A percentile compares a stretch with the other conserved stretches of the same genome.
phyloP scores from a whole-genome alignment of 805 yeast species.

The Cyberlindnera veronae region DNA sequence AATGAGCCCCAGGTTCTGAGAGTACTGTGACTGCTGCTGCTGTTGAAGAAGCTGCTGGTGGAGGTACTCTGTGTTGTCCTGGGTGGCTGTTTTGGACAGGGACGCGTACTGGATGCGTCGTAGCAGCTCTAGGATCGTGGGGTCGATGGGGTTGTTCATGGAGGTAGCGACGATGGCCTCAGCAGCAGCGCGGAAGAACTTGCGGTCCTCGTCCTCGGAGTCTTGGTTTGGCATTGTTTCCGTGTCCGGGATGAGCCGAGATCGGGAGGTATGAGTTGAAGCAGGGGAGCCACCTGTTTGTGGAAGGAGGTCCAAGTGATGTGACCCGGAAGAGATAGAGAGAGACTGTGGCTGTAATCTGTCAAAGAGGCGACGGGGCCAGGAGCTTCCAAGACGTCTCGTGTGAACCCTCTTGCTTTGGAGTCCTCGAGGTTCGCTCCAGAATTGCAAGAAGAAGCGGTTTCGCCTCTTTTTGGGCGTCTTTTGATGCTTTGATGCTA shows the following conservation, averaged over 20 bases:
- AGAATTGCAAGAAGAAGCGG: no score
- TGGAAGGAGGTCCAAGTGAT: neutral
- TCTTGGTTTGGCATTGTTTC: neutral
- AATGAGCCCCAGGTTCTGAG: slow-evolving; percentile 6
- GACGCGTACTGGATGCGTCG: slow-evolving; percentile 53
- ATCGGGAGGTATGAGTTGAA: neutral
- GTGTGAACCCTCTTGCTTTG: no score
- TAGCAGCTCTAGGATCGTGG: slow-evolving; percentile 58
- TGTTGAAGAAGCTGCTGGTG: slow-evolving; percentile 6
- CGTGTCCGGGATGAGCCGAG: neutral
- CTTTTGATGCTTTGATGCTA: neutral
- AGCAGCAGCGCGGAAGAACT: slow-evolving; percentile 55
- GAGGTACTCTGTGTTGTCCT: slow-evolving; percentile 2
- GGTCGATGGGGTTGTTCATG: slow-evolving; percentile 49
- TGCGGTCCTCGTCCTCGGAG: slow-evolving; percentile 44
- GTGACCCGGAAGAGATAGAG: neutral
- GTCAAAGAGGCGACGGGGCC: no score
- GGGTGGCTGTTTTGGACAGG: slow-evolving; percentile 8
- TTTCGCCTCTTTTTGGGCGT: neutral
- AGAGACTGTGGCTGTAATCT: no score
- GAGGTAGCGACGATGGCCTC: slow-evolving; percentile 57
- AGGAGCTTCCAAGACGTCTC: no score
- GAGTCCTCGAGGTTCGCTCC: no score
- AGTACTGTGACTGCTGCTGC: neutral
- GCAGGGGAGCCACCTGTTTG: neutral